phyloP scores from a whole-genome alignment of 1,284 basidiomycete genomes.

The Ustilago shanxiensis region DNA sequence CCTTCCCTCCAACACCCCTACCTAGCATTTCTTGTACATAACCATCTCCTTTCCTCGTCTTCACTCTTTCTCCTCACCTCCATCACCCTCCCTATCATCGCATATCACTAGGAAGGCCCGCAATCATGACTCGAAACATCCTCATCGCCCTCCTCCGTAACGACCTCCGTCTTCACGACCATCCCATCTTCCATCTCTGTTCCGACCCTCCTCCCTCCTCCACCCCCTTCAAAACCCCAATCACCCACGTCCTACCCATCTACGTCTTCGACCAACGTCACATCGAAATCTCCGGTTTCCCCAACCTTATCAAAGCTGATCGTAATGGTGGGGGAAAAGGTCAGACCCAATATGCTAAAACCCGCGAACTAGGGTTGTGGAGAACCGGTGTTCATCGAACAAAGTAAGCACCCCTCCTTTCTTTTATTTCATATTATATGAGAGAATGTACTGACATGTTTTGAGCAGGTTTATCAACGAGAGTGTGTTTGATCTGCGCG shows the following conservation, averaged over 20 bases:
- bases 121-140: conserved; percentile 45
- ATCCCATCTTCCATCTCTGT: conserved; percentile 59
- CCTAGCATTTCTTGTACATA: too few species aligned
- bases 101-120: too few species aligned
- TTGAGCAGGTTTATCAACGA: conserved; percentile 50
- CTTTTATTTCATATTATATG: not conserved
- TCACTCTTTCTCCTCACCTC: not conserved
- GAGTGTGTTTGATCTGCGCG: conserved; percentile 57
- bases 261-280: conserved; percentile 61
- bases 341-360: conserved; percentile 41
- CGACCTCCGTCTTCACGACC: conserved; percentile 63
- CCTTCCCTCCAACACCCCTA: not conserved
- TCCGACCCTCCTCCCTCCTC: conserved; percentile 37
- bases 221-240: conserved; percentile 37
- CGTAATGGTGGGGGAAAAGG: conserved; percentile 28
- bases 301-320: conserved; percentile 45
- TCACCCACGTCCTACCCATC: conserved; percentile 63
- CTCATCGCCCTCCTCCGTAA: conserved; percentile 56
- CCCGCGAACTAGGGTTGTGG: conserved; percentile 54
- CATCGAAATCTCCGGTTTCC: conserved; percentile 58
- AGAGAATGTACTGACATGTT: not conserved
- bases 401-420: conserved; percentile 26
- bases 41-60: not conserved
- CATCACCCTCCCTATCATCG: not conserved
- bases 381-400: conserved; percentile 51